A percentile compares a stretch with the other conserved stretches of the same genome.
Conservation (phyloP, 441 rosid genomes). For the Gossypium trilobum region DNA sequence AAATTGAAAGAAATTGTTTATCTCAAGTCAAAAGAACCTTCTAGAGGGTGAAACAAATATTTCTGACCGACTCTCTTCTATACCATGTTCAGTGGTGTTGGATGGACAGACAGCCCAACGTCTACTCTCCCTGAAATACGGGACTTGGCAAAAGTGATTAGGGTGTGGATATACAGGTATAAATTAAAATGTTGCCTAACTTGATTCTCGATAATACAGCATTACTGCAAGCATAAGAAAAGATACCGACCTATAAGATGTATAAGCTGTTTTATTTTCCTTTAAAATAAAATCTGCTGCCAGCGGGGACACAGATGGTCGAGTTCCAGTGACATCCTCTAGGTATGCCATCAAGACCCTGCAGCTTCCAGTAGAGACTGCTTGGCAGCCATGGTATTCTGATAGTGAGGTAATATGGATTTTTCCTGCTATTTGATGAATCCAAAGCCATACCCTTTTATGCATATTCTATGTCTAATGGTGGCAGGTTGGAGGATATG, state of each 20-base stretch:
- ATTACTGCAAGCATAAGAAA: background rate
- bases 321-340: conserved; percentile 25
- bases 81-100: conserved; percentile 6
- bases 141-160: conserved; percentile 13
- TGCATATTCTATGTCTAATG: background rate
- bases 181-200: background rate
- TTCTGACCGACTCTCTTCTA: conserved; percentile 16
- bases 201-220: background rate
- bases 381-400: conserved; percentile 26
- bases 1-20: background rate
- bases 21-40: background rate
- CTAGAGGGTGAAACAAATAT: background rate
- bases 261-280: background rate
- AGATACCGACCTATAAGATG: background rate
- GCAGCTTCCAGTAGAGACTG: conserved; percentile 17
- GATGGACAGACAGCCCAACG: conserved; percentile 21
- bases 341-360: conserved; percentile 21
- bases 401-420: conserved; percentile 18
- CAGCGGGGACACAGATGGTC: conserved; percentile 26
- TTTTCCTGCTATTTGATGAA: background rate
- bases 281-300: background rate
- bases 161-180: conserved; percentile 20
- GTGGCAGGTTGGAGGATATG: conserved; percentile 43
- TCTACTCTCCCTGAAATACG: conserved; percentile 23
- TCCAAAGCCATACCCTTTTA: background rate